Evolutionary conservation across 495 filamentous ascomycete species (phyloP).

Genomic region (Aspergillus heteromorphus): DNA sequence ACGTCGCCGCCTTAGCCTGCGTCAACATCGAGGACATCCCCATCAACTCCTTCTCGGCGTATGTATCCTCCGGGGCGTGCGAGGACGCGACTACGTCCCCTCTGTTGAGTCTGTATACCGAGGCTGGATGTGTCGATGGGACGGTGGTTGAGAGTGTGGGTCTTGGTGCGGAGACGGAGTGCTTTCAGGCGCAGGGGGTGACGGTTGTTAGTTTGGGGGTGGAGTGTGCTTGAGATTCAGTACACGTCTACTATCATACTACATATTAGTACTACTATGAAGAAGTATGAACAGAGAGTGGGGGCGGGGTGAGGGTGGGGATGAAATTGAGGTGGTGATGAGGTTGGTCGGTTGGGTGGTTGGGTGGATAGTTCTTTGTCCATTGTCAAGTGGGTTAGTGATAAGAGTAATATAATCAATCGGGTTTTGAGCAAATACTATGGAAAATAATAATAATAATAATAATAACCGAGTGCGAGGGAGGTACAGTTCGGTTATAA

Average conservation of each 20-base stretch:
- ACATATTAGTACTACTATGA: background rate
- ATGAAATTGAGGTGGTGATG: no score
- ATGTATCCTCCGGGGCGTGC: conserved; percentile 14
- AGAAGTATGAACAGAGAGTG: background rate
- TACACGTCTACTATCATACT: background rate
- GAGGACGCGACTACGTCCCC: conserved; percentile 12
- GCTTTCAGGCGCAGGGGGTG: conserved; percentile 13
- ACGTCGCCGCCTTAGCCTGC: conserved; percentile 13
- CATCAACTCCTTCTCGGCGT: conserved; percentile 19
- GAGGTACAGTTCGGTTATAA: no score
- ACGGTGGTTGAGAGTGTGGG: conserved; percentile 10
- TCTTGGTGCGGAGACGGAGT: conserved; percentile 13
- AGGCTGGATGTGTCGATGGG: conserved; percentile 8
- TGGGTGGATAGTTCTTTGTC: no score
- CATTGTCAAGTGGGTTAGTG: no score
- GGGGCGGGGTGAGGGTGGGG: no score
- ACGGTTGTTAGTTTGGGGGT: conserved; percentile 16
- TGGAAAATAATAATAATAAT: no score
- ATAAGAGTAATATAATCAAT: no score
- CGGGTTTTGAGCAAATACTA: no score
- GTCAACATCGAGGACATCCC: conserved; percentile 20
- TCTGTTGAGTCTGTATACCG: conserved; percentile 17
- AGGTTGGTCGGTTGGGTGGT: no score
- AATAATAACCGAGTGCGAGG: no score
- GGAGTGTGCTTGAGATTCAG: conserved; percentile 52